Percentiles rank a stretch among this genome's conserved stretches.
Evolutionary conservation across 352 stramenopile genomes (phyloP).

Genomic region (Phytopythium boreale): DNA sequence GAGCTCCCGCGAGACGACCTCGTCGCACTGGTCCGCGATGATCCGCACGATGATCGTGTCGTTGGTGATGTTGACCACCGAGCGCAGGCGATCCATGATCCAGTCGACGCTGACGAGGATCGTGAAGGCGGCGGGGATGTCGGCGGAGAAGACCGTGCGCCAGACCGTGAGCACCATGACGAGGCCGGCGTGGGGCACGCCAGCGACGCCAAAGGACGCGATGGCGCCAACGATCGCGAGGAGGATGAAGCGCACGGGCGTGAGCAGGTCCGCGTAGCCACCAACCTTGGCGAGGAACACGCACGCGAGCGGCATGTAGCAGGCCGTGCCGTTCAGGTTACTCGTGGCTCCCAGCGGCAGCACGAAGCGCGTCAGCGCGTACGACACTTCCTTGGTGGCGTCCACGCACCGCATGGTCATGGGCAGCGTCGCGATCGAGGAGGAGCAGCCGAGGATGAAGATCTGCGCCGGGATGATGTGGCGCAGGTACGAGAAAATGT

Average conservation of each 20-base stretch:
- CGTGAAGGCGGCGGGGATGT: slow-evolving; percentile 60
- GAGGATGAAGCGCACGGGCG: slow-evolving; percentile 51
- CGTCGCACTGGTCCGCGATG: slow-evolving; percentile 69
- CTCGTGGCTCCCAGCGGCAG: slow-evolving; percentile 63
- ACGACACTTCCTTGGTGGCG: slow-evolving; percentile 56
- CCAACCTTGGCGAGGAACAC: slow-evolving; percentile 73
- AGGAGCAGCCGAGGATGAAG: slow-evolving; percentile 78
- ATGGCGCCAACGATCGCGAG: slow-evolving; percentile 67
- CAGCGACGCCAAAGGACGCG: slow-evolving; percentile 64
- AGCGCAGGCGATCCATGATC: slow-evolving; percentile 69
- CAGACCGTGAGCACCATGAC: slow-evolving; percentile 82
- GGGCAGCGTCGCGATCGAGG: slow-evolving; percentile 75
- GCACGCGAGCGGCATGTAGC: slow-evolving; percentile 72
- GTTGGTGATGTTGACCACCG: slow-evolving; percentile 82
- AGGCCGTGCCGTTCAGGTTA: slow-evolving; percentile 71
- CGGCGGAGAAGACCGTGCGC: slow-evolving; percentile 57
- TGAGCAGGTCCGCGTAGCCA: slow-evolving; percentile 51
- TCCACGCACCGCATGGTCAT: slow-evolving; percentile 79
- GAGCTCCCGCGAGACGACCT: slow-evolving; percentile 31
- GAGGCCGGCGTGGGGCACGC: slow-evolving; percentile 66
- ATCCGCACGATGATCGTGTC: slow-evolving; percentile 77
- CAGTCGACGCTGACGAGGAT: slow-evolving; percentile 70
- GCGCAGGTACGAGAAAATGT: slow-evolving; percentile 65
- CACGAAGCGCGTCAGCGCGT: slow-evolving; percentile 56
- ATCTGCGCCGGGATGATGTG: slow-evolving; percentile 70